Evolutionary conservation across 352 stramenopile genomes (phyloP), one percentile per base, ranked within the genome.

Genomic region (Achlya hypogyna): DNA sequence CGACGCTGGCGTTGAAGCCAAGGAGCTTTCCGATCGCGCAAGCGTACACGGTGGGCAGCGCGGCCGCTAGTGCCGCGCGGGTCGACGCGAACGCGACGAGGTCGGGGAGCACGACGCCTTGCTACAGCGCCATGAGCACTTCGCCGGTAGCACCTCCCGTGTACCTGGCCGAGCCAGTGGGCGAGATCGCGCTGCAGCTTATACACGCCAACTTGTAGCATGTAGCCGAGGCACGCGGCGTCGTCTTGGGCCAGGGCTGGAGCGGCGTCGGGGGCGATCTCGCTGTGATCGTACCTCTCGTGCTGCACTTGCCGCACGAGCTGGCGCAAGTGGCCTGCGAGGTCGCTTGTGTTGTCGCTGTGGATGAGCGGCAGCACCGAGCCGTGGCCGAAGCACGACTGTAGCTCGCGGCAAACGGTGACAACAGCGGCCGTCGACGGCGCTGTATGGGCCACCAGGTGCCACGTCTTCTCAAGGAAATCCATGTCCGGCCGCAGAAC

Each of bases 141-240:
- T n/a, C n/a, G n/a, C n/a, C n/a, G n/a, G n/a, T n/a, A n/a, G n/a
- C n/a, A n/a, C n/a, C n/a, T n/a, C n/a, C n/a, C n/a, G 49, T 20
- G 20, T 51, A 63, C 54, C 34, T 51, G 54, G 4, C 14, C 16
- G 29, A 63, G 23, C 54, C 32, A 63, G 28, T 51, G 54, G 8
- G 20, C 4, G 28, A 63, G 25, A 63, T 63, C 54, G 28, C 54
- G 32, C 16, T 63, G 54, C 14, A 49, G 18, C n/a, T 63, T 63
- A 18, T 43, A 45, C 9, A 49, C 10, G 2, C 54, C 54, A 63
- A 63, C 18, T 52, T 63, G 18, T 2, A 5, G 25, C 18, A 35
- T 35, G 32, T 49, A 63, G 10, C 27, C n/a, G 8, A 63, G 28
- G 35, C 10, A 63, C 1, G 54, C 18, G 5, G 27, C 31, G 22